Evolutionary conservation across 2,329 filamentous ascomycete genomes (phyloP), one percentile per base, ranked within the genome.

Genomic region (Saccharata proteae): DNA sequence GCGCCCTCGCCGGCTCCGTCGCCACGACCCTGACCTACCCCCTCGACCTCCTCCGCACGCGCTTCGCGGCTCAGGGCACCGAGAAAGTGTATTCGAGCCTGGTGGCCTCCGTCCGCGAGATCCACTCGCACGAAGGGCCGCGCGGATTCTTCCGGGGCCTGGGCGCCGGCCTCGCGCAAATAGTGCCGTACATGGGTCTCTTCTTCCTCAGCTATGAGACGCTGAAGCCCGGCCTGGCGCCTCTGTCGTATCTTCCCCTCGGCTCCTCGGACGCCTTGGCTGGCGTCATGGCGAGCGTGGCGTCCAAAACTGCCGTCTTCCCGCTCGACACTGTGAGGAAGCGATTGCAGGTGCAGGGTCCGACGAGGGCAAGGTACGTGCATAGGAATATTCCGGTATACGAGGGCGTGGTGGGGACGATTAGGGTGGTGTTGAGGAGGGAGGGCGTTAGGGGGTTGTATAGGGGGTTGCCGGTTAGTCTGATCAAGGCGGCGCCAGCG

Each of bases 151-250:
- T 93, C 56, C 80, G 84, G 29, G 90, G 90, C 3, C 63, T 93
- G 19, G 71, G 71, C 2, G 86, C 88, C 2, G 84, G 79, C 0
- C 63, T 96, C 14, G 78, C 68, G 16, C 86, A 94, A 61, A 90
- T 96, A 29, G 74, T 93, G 7, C 90, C 90, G 2, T 93, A 88
- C 54, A 98, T 98, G 90, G 90, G 90, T 10, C 66, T 93, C 3
- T 96, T 98, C 62, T 98, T 98, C 58, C 72, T 81, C 19, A 71
- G 75, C 23, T 98, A 96, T 59, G 90, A 98, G 56, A 65, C 69
- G 7, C 60, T 93, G 30, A 65, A 65, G 43, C 59, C 61, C 3
- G 30, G 51, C 4, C 41, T 58, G 16, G 54, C 60, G 6, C 67
- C 81, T 5, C 51, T 72, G 5, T 70, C 68, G 1, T 54, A 88